Conservation (phyloP, 2,329 filamentous ascomycete genomes). For the Fusarium pseudocircinatum region DNA sequence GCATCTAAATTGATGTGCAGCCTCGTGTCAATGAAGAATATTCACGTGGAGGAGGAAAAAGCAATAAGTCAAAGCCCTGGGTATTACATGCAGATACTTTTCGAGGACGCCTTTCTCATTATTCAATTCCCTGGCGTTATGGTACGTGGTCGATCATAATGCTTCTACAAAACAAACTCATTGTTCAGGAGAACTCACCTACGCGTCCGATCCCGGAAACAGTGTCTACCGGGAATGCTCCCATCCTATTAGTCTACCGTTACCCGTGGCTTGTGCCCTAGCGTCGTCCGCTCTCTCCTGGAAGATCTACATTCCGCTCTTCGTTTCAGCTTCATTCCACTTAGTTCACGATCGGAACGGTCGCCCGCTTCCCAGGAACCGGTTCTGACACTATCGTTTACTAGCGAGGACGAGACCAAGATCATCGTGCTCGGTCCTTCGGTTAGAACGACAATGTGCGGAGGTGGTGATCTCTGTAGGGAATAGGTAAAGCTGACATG, state of each 20-base stretch:
- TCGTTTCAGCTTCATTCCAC: background rate
- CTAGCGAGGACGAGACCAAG: background rate
- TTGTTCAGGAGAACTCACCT: background rate
- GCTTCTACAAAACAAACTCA: no score
- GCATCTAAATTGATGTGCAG: background rate
- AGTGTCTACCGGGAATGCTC: slow-evolving; percentile 1
- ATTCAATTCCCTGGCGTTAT: rapidly evolving
- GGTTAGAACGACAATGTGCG: background rate
- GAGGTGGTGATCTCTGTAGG: background rate
- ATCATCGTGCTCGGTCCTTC: background rate
- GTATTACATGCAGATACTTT: background rate
- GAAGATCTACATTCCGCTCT: background rate
- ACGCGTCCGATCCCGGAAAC: background rate
- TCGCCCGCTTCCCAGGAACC: background rate
- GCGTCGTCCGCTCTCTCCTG: background rate
- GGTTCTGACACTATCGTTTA: background rate
- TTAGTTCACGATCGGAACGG: background rate
- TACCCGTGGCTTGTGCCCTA: background rate
- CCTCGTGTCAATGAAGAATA: background rate
- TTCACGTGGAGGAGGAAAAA: background rate
- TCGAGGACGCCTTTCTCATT: background rate
- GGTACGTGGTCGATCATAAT: no score
- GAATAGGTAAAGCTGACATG: background rate
- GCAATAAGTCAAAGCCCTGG: background rate
- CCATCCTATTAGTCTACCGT: background rate